phyloP scores from a whole-genome alignment of 2,329 filamentous ascomycete genomes.

The Cordyceps pruinosa region DNA sequence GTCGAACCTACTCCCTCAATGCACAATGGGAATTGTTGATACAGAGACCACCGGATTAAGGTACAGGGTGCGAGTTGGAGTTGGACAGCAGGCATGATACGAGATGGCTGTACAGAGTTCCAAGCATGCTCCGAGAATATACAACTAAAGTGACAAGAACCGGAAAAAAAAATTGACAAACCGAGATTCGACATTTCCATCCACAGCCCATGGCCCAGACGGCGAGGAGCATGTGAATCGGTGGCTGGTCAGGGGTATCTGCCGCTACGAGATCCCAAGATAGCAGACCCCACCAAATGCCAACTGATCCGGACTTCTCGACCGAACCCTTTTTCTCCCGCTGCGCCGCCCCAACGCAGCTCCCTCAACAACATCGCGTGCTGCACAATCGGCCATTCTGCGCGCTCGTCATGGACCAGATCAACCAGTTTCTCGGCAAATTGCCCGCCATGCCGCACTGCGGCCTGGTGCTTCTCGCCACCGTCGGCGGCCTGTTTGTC shows the following conservation, averaged over 20 bases:
- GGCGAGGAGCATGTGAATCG: neutral
- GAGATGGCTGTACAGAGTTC: too few species aligned
- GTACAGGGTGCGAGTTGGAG: too few species aligned
- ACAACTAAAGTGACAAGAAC: too few species aligned
- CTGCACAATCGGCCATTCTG: neutral
- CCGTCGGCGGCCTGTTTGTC: slow-evolving; percentile 53
- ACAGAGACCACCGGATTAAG: too few species aligned
- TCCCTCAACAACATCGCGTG: slow-evolving; percentile 7
- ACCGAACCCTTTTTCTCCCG: neutral
- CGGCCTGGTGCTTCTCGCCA: slow-evolving; percentile 41
- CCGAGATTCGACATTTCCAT: too few species aligned
- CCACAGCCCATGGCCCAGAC: too few species aligned
- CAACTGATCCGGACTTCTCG: neutral
- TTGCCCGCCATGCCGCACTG: slow-evolving; percentile 32
- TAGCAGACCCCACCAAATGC: neutral
- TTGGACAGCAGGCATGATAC: too few species aligned
- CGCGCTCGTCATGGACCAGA: slow-evolving; percentile 12
- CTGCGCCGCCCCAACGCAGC: neutral
- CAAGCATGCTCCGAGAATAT: too few species aligned
- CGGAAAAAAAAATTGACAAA: too few species aligned
- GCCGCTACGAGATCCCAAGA: neutral
- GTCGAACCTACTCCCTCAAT: too few species aligned
- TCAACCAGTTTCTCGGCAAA: slow-evolving; percentile 27
- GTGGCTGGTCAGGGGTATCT: neutral
- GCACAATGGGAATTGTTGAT: too few species aligned